Evolutionary conservation across 768 basidiomycete species (phyloP), one percentile per base, ranked within the genome.

Genomic region (Phylloporus sp.): DNA sequence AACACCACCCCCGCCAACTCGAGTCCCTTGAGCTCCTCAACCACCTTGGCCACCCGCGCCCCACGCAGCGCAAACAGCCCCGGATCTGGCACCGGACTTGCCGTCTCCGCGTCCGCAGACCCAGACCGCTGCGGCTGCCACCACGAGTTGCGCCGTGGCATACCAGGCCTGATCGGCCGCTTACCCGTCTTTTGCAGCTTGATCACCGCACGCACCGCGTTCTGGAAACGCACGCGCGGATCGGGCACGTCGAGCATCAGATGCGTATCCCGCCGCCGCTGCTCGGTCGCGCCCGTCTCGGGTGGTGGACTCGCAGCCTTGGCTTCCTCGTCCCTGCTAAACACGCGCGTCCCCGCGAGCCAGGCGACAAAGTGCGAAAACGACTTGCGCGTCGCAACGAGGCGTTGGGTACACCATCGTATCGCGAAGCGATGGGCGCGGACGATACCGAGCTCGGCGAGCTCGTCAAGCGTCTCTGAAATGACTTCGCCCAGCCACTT

Each of bases 401-500:
- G 35, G 16, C 54, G 45, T 43, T 18, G 24, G 26, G 47, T n/a
- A 34, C 65, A 66, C 65, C 64, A 69, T 7, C n/a, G 44, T 15
- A 64, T n/a, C 3, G 54, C 50, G 11, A 54, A 15, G 10, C 59
- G 65, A 31, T 64, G 55, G n/a, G 59, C 65, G 15, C 62, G 64
- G 18, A 65, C 62, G 36, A 65, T 55, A 0, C 62, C 55, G 15
- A 59, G 59, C 23, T 47, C 24, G 5, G 65, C 55, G 15, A 66
- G 38, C 5, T 53, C 8, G 41, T 64, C 48, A 12, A 69, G 59
- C 35, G 23, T 55, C 53, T 65, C 65, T 46, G 45, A 50, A 59
- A 56, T 66, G 49, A 76, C 67, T 54, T 75, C 75, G 35, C 65
- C 69, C 3, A 79, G 71, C 77, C 78, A 79, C 38, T 71, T 73